Conservation (phyloP, 495 filamentous ascomycete genomes). For the Podospora conica region DNA sequence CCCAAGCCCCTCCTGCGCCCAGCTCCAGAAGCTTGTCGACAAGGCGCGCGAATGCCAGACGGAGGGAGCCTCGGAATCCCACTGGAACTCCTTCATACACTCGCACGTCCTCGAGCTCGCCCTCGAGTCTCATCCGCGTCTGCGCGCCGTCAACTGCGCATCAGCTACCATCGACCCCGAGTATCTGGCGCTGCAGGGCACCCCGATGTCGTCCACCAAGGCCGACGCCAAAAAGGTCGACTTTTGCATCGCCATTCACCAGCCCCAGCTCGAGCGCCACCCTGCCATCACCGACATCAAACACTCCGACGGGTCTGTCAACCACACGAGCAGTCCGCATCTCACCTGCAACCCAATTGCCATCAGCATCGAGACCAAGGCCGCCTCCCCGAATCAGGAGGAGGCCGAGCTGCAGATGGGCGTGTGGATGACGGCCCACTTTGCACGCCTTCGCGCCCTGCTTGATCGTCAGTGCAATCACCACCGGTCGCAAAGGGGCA, state of each 20-base stretch:
- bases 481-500: too few relatives aligned
- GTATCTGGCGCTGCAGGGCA: neutral
- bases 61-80: too few relatives aligned
- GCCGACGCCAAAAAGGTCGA: neutral
- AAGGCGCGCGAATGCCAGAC: too few relatives aligned
- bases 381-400: too few relatives aligned
- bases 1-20: too few relatives aligned
- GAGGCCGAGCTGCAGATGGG: neutral
- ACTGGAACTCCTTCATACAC: too few relatives aligned
- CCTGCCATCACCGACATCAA: neutral
- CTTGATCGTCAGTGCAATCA: neutral
- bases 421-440: neutral
- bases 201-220: neutral
- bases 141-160: neutral
- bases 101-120: neutral
- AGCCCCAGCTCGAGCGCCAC: neutral
- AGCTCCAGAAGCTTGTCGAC: too few relatives aligned
- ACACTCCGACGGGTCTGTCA: neutral
- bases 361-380: slow-evolving; percentile 1
- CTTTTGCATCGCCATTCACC: neutral
- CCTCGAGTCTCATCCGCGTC: neutral
- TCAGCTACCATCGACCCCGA: neutral
- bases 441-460: neutral
- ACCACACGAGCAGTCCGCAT: neutral
- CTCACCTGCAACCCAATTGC: neutral